Evolutionary conservation across 176 grass and related monocot species (phyloP).

Genomic region (Oryza brachyantha): DNA sequence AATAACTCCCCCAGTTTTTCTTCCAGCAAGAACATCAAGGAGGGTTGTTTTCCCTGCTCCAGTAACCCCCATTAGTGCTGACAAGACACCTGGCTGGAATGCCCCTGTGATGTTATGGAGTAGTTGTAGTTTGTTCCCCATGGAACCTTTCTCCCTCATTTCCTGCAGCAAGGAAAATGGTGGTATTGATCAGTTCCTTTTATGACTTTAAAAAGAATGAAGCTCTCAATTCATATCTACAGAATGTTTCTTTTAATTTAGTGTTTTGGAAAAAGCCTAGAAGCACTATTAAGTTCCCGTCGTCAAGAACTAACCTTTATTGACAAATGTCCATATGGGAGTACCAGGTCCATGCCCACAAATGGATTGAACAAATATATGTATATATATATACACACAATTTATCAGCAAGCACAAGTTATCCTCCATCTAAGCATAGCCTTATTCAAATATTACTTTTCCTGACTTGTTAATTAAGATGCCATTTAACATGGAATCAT

Average conservation of each 20-base stretch:
- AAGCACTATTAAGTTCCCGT: not conserved
- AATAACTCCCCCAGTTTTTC: constrained; percentile 67
- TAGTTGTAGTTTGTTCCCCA: constrained; percentile 57
- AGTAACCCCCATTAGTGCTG: constrained; percentile 72
- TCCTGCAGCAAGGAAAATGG: constrained; percentile 30
- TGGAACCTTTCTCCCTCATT: constrained; percentile 66
- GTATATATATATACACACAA: not conserved
- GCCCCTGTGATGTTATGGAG: constrained; percentile 71
- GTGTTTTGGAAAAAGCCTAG: not conserved
- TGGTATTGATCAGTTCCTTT: not conserved
- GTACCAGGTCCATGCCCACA: too few species aligned
- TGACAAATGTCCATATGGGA: not conserved
- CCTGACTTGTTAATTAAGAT: not conserved
- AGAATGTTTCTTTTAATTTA: not conserved
- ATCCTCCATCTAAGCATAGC: not conserved
- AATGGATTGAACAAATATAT: not conserved
- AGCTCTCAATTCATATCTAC: not conserved
- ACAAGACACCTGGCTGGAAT: constrained; percentile 60
- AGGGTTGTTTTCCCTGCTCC: constrained; percentile 84
- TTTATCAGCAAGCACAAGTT: not conserved
- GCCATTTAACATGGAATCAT: not conserved
- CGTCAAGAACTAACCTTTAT: not conserved
- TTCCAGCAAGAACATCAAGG: constrained; percentile 76
- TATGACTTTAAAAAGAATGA: not conserved
- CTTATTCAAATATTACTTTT: not conserved